phyloP scores from a whole-genome alignment of 2,329 filamentous ascomycete species.

The Parastagonospora avenae region DNA sequence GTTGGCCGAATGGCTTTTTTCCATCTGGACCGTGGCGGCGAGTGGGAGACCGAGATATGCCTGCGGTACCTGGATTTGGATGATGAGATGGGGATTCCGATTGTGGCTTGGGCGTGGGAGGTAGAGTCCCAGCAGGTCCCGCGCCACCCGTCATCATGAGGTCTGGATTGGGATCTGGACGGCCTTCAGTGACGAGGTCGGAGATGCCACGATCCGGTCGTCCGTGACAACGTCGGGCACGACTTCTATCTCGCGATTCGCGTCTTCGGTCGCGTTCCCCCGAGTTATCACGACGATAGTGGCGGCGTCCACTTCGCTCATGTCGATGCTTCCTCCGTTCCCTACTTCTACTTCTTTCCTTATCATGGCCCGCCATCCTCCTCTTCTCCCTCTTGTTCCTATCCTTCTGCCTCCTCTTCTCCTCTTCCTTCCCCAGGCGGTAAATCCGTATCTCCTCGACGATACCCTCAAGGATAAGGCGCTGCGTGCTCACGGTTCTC shows the following conservation, averaged over 20 bases:
- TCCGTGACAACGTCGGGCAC: background rate
- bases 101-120: background rate
- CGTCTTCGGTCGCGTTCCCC: background rate
- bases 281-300: slow-evolving; percentile 1
- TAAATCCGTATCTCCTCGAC: slow-evolving; percentile 28
- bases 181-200: background rate
- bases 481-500: slow-evolving; percentile 7
- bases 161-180: background rate
- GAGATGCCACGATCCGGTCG: background rate
- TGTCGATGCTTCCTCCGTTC: too few species aligned
- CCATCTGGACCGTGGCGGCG: slow-evolving; percentile 16
- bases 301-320: background rate
- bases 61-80: background rate
- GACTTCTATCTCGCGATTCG: background rate
- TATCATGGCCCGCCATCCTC: background rate
- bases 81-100: background rate
- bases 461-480: slow-evolving; percentile 24
- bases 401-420: background rate
- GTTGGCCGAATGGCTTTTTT: slow-evolving; percentile 15
- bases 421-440: slow-evolving; percentile 16
- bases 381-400: background rate
- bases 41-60: slow-evolving; percentile 1
- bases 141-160: slow-evolving; percentile 12
- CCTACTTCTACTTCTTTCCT: background rate
- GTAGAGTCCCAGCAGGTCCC: background rate